phyloP scores from a whole-genome alignment of 768 basidiomycete species.

The Suillus subalutaceus region DNA sequence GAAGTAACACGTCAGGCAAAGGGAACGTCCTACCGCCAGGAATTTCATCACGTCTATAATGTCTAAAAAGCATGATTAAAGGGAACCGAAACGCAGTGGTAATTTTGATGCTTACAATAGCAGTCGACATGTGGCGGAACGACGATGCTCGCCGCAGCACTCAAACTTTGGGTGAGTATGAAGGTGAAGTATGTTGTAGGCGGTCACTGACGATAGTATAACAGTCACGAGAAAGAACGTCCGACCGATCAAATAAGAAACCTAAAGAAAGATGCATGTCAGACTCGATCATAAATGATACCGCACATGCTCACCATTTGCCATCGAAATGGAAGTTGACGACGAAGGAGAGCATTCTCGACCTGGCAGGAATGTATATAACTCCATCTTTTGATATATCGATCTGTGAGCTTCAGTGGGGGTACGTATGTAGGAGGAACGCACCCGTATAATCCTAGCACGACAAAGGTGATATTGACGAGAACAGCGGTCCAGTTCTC shows the following conservation, averaged over 20 bases:
- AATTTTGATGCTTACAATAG: constrained; percentile 18
- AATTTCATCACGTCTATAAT: constrained; percentile 12
- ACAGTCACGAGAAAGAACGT: constrained; percentile 20
- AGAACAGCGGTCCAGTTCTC: not conserved
- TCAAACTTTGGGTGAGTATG: constrained; percentile 12
- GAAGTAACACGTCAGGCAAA: not conserved
- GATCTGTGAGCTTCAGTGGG: not conserved
- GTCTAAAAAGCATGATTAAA: not conserved
- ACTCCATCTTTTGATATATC: constrained; percentile 23
- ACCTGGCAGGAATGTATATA: constrained; percentile 21
- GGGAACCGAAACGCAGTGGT: not conserved
- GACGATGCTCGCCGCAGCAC: not conserved
- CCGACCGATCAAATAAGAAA: constrained; percentile 30
- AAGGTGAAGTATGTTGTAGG: not conserved
- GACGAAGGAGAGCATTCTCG: constrained; percentile 25
- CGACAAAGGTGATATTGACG: constrained; percentile 14
- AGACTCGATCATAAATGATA: not conserved
- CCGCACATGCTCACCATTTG: constrained; percentile 21
- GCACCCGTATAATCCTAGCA: constrained; percentile 25
- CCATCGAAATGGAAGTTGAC: constrained; percentile 25
- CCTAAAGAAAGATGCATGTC: constrained; percentile 12
- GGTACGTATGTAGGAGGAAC: not conserved
- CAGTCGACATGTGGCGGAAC: constrained; percentile 8
- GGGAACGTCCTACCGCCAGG: constrained; percentile 16
- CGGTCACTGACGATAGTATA: constrained; percentile 18